These are phyloP conservation scores for Torulaspora gathmanii DNA, from an alignment of 805 yeast species.

Conservation along the genomic window DNA sequence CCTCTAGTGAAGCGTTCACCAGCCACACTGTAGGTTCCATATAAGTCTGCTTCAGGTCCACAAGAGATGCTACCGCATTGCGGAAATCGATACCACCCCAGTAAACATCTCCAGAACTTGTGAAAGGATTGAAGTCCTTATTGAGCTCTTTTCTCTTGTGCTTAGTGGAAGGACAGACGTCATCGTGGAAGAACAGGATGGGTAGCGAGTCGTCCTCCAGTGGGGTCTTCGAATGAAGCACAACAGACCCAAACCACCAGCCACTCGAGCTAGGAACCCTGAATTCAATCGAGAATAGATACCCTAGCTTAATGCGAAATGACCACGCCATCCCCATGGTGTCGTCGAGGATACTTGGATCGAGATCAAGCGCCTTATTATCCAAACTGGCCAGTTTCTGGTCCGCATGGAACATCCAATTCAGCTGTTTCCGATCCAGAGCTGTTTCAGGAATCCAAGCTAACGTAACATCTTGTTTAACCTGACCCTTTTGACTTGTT, in stretches of 20 bases:
- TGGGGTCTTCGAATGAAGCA: constrained; percentile 55
- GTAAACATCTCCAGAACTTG: constrained; percentile 48
- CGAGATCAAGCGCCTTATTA: constrained; percentile 9
- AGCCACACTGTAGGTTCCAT: constrained; percentile 69
- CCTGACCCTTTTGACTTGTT: constrained; percentile 44
- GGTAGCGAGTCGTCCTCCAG: constrained; percentile 59
- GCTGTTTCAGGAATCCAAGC: constrained; percentile 28
- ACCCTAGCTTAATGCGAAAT: constrained; percentile 54
- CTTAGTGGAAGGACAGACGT: constrained; percentile 71
- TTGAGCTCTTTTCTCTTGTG: constrained; percentile 55
- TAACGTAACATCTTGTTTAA: constrained; percentile 39
- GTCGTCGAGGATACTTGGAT: constrained; percentile 8
- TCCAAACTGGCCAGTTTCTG: constrained; percentile 48
- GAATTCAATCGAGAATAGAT: constrained; percentile 72
- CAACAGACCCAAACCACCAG: constrained; percentile 88
- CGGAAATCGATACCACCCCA: constrained; percentile 93
- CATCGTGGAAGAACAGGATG: constrained; percentile 87
- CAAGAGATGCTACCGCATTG: constrained; percentile 46
- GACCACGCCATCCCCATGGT: constrained; percentile 48
- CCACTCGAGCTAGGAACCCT: constrained; percentile 74
- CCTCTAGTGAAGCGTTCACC: constrained; percentile 66
- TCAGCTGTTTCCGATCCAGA: constrained; percentile 13
- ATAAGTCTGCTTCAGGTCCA: constrained; percentile 62
- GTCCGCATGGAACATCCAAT: constrained; percentile 21
- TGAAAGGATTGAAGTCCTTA: constrained; percentile 71